A percentile compares a stretch with the other conserved stretches of the same genome.
Conservation (phyloP, 768 basidiomycete species). For the Lyophyllum shimeji region DNA sequence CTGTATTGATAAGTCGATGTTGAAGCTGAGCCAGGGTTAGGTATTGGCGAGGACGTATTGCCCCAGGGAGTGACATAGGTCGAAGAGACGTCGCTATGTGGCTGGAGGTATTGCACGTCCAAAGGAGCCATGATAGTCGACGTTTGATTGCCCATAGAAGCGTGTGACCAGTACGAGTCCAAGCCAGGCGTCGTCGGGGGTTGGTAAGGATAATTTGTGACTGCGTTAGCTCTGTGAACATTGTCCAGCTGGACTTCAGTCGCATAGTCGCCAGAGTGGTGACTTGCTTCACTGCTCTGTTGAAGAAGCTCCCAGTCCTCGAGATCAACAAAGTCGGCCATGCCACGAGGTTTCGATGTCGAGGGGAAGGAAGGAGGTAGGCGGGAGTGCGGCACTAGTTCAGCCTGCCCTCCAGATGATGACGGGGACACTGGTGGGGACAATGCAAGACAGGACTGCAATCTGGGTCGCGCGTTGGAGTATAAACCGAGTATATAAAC, state of each 20-base stretch:
- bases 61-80: conserved; percentile 4
- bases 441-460: conserved; percentile 3
- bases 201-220: conserved; percentile 5
- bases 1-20: conserved; percentile 9
- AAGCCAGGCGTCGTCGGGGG: neutral
- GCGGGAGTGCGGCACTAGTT: neutral
- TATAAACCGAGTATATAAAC: conserved; percentile 8
- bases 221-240: neutral
- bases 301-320: conserved; percentile 4
- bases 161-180: conserved; percentile 4
- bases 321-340: conserved; percentile 6
- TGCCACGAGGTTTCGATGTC: conserved; percentile 13
- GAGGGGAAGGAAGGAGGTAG: conserved; percentile 4
- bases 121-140: conserved; percentile 2
- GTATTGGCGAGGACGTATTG: neutral
- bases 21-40: conserved; percentile 1
- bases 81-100: neutral
- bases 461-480: conserved; percentile 11
- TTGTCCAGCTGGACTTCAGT: neutral
- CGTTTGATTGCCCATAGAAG: neutral
- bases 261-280: neutral
- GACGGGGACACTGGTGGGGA: conserved; percentile 4
- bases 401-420: neutral
- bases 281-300: neutral
- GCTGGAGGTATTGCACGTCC: neutral